Percentiles rank a stretch among this genome's conserved stretches.
phyloP scores from a whole-genome alignment of 352 stramenopile genomes.

The Paralagenidium karlingii region DNA sequence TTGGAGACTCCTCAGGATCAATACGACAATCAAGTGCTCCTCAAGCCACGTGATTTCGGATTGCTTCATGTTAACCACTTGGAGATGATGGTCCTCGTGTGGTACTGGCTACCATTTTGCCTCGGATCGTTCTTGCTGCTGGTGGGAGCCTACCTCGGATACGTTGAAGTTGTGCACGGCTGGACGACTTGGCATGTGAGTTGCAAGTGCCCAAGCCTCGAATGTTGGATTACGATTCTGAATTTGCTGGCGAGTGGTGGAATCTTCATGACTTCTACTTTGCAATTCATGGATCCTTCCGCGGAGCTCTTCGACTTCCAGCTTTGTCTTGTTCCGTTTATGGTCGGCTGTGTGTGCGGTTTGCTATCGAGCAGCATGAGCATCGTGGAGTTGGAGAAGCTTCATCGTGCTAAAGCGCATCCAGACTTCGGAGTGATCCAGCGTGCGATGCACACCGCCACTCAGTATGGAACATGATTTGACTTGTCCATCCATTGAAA shows the following conservation, averaged over 20 bases:
- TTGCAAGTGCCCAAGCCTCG: conserved; percentile 44
- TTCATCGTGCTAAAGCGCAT: conserved; percentile 73
- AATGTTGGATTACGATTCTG: conserved; percentile 32
- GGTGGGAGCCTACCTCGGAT: conserved; percentile 58
- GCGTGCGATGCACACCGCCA: no score
- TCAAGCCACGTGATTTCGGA: conserved; percentile 45
- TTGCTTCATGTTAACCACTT: conserved; percentile 52
- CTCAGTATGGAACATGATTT: conserved; percentile 30
- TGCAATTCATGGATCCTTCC: conserved; percentile 80
- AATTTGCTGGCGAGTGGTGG: conserved; percentile 44
- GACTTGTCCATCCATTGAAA: no score
- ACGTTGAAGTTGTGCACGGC: conserved; percentile 74
- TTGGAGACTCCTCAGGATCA: no score
- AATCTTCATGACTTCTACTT: conserved; percentile 66
- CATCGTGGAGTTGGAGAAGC: conserved; percentile 57
- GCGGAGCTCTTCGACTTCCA: conserved; percentile 63
- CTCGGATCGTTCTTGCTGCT: conserved; percentile 64
- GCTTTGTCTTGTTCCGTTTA: conserved; percentile 56
- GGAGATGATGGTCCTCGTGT: conserved; percentile 49
- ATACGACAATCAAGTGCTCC: conserved; percentile 16
- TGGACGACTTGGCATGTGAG: conserved; percentile 78
- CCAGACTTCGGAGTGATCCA: conserved; percentile 67
- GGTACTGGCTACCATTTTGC: conserved; percentile 78
- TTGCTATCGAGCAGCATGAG: conserved; percentile 54
- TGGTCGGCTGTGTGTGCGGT: conserved; percentile 47